Base-by-base conservation (phyloP, 1,284 basidiomycete species). In the Naganishia sp. region DNA sequence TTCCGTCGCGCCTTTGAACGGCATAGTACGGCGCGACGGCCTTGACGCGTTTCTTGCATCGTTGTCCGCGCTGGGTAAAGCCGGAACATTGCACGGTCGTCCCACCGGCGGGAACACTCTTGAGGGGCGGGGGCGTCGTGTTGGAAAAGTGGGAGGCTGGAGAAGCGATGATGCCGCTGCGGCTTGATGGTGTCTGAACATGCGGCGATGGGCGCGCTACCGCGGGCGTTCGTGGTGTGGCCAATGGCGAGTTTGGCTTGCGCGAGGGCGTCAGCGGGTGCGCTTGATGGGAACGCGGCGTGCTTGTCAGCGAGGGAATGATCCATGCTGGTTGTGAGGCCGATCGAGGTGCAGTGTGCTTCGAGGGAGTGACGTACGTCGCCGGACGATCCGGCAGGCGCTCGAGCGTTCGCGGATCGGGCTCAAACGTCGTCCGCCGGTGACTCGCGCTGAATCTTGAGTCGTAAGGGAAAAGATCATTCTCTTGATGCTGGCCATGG, bases 11-110 rank as follows among this genome's bases (percentile, higher is more conserved):
- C 5, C 18, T 35, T 17, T 7, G 43, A 31, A 39, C 71, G 60
- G 18, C 51, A 15, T 76, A 67, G 23, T 72, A 74, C 1, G 79
- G 76, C 0, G 77, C 76, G 0, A 66, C 65, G 0, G 67, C 50
- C 25, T 73, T 73, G 49, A 79, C 77, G 23, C 76, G 57, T 31
- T 77, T 69, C 68, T 79, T 78, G 65, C 79, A 80, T 10, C 74
- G 77, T 39, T 72, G 69, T 25, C 79, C 79, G 10, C 70, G 55
- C 11, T 77, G 68, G 1, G 79, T 80, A 62, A 72, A 79, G 13
- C 79, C 79, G 13, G 77, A 71, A 66, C 79, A 80, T 42, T 71
- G 72, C 5, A 73, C 35, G 2, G 54, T 21, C 18, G 17, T 41
- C 21, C 49, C 49, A 7, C 3, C 23, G 21, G 21, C 23, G 23